Percentiles rank a stretch among this genome's conserved stretches.
These are phyloP conservation scores for Boletus pseudopeckii DNA, from an alignment of 768 basidiomycete genomes.

Conservation along the genomic window DNA sequence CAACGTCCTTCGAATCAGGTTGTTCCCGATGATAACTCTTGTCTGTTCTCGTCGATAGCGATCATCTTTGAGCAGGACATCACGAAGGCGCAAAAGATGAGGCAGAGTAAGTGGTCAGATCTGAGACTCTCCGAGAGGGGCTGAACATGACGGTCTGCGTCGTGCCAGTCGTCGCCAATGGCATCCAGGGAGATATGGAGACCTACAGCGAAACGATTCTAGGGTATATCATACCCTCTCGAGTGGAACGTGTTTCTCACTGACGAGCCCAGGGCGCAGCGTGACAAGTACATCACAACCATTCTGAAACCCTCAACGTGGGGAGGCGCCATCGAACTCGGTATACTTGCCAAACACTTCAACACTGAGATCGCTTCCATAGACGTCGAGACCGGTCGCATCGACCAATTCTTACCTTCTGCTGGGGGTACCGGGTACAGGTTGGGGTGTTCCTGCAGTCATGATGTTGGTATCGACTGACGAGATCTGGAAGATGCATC, in stretches of 20 bases:
- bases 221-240: constrained; percentile 50
- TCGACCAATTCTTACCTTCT: constrained; percentile 67
- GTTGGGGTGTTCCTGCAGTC: constrained; percentile 3
- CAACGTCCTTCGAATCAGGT: constrained; percentile 40
- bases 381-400: constrained; percentile 88
- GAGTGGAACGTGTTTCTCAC: neutral
- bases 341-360: constrained; percentile 80
- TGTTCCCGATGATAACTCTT: constrained; percentile 97
- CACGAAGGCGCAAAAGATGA: constrained; percentile 62
- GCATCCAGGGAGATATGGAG: constrained; percentile 65
- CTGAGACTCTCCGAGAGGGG: neutral
- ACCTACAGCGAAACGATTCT: constrained; percentile 85
- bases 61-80: constrained; percentile 83
- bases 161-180: constrained; percentile 74
- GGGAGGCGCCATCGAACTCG: constrained; percentile 96
- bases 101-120: constrained; percentile 55
- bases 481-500: constrained; percentile 46
- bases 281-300: constrained; percentile 73
- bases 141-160: constrained; percentile 6
- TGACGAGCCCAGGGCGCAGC: constrained; percentile 40
- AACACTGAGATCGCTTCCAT: constrained; percentile 83
- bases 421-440: constrained; percentile 34
- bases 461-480: neutral
- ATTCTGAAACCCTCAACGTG: constrained; percentile 80
- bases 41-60: constrained; percentile 85